Conservation (phyloP, 23 red algal species). For the Gracilaria domingensis region DNA sequence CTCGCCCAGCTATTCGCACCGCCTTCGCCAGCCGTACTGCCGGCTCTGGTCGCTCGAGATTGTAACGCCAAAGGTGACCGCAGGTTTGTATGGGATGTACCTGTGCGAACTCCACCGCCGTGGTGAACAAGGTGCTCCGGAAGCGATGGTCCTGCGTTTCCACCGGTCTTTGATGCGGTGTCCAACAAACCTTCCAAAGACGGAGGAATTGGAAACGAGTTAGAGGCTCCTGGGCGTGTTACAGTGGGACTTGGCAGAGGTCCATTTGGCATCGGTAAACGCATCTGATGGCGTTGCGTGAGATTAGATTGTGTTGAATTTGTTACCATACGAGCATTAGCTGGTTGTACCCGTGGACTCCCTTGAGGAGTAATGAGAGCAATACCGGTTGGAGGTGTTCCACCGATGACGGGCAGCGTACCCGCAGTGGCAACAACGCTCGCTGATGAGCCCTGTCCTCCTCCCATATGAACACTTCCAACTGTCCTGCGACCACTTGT, state of each 20-base stretch:
- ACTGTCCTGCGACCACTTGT: not conserved
- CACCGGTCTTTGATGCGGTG: slow-evolving; percentile 23
- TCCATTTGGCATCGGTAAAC: slow-evolving; percentile 32
- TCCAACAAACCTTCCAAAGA: not conserved
- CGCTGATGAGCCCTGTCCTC: slow-evolving; percentile 31
- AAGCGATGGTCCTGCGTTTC: not conserved
- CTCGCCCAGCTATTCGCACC: slow-evolving; percentile 70
- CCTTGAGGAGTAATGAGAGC: slow-evolving; percentile 21
- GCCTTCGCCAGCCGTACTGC: slow-evolving; percentile 31
- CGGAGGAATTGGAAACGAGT: slow-evolving; percentile 1
- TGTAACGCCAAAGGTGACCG: slow-evolving; percentile 2
- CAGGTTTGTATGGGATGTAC: slow-evolving; percentile 24
- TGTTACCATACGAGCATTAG: not conserved
- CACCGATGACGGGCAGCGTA: not conserved
- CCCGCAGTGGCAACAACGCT: slow-evolving; percentile 16
- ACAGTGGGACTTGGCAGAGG: not conserved
- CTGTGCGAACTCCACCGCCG: not conserved
- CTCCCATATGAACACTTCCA: slow-evolving; percentile 29
- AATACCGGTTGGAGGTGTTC: not conserved
- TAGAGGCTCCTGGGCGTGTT: not conserved
- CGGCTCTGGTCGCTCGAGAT: slow-evolving; percentile 7
- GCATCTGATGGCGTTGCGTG: slow-evolving; percentile 27
- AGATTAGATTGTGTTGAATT: slow-evolving; percentile 33
- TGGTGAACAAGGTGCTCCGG: slow-evolving; percentile 20
- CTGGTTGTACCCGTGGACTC: not conserved